Base-by-base conservation (phyloP, 805 yeast genomes). In the Huiozyma naganishii region DNA sequence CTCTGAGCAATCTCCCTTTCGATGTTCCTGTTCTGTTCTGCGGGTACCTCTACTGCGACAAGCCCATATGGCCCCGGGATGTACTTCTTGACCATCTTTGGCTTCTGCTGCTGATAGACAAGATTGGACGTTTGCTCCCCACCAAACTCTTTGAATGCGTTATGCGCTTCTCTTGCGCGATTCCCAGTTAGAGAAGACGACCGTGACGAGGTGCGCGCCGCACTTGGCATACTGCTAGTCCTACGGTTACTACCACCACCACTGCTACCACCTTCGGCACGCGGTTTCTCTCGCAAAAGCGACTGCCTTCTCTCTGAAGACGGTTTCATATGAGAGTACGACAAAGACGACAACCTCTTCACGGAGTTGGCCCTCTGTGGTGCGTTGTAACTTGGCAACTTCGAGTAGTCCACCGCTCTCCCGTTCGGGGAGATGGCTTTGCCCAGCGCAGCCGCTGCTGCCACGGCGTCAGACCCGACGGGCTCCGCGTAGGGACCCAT, bases 41-140 rank as follows among this genome's bases (percentile, higher is more conserved):
- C 72, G 0, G 87, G 84, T 4, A 83, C 88, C 51, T 83, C 89
- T 5, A 83, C 67, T 7, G 80, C 70, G 41, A 79, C 73, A 44
- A 83, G 68, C 10, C 92, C 92, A 52, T 76, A 71, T 4, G 84
- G 79, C 1, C 87, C 80, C 2, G 92, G 90, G 39, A 83, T 71
- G 63, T 82, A 83, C 49, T 76, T 80, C 50, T 79, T 80, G 7
- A 81, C 73, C 64, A 74, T 80, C 43, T 66, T 73, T 41, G 49
- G 52, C 40, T 42, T 45, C 23, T 17, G 23, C 37, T 32, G 29
- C 6, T 33, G 13, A 12, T 39, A 29, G 5, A 40, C 30, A 5
- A 28, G 27, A 17, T 44, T 39, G 7, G 48, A 39, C n/a, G 55
- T 49, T 42, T 58, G 59, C 27, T 55, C 49, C 11, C 64, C 65